These are phyloP conservation scores for Solanum hybrid DNA, from an alignment of 305 asterid species.

Conservation along the genomic window DNA sequence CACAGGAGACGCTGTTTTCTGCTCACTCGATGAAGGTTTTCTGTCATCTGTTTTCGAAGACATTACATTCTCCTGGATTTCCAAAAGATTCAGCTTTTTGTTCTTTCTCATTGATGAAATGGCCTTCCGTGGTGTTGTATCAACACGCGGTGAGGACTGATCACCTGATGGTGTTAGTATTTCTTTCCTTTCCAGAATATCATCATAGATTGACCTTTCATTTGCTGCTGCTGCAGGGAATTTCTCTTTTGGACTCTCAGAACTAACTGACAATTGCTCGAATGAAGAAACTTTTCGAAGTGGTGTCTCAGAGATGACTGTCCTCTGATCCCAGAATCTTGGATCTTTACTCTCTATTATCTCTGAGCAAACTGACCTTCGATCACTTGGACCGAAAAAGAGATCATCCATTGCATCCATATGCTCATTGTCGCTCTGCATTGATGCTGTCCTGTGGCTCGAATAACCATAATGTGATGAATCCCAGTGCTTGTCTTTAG, in stretches of 20 bases:
- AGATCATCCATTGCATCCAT: slow-evolving; percentile 60
- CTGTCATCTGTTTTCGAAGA: slow-evolving; percentile 1
- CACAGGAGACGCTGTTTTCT: slow-evolving; percentile 6
- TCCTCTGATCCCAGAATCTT: slow-evolving; percentile 39
- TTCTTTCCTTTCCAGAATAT: slow-evolving; percentile 24
- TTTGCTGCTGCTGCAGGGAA: slow-evolving; percentile 11
- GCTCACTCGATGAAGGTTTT: slow-evolving; percentile 21
- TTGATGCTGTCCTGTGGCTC: slow-evolving; percentile 23
- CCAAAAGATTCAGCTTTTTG: slow-evolving; percentile 17
- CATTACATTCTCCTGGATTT: slow-evolving; percentile 18
- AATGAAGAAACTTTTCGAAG: slow-evolving; percentile 21
- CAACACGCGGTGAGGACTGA: slow-evolving; percentile 12
- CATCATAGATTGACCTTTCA: slow-evolving; percentile 8
- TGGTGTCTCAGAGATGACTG: slow-evolving; percentile 57
- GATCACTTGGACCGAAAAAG: slow-evolving; percentile 44
- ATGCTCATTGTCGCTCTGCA: slow-evolving; percentile 38
- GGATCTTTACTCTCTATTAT: slow-evolving; percentile 45
- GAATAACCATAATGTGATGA: slow-evolving; percentile 20
- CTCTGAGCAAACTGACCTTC: slow-evolving; percentile 62
- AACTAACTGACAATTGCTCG: slow-evolving; percentile 40
- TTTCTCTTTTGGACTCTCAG: slow-evolving; percentile 39
- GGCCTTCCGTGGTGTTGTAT: slow-evolving; percentile 10
- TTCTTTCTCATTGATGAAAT: neutral
- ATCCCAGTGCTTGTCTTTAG: slow-evolving; percentile 36
- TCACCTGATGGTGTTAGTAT: slow-evolving; percentile 1